Evolutionary conservation across 2,329 filamentous ascomycete genomes (phyloP), one percentile per base, ranked within the genome.

Genomic region (Byssothecium circinans): DNA sequence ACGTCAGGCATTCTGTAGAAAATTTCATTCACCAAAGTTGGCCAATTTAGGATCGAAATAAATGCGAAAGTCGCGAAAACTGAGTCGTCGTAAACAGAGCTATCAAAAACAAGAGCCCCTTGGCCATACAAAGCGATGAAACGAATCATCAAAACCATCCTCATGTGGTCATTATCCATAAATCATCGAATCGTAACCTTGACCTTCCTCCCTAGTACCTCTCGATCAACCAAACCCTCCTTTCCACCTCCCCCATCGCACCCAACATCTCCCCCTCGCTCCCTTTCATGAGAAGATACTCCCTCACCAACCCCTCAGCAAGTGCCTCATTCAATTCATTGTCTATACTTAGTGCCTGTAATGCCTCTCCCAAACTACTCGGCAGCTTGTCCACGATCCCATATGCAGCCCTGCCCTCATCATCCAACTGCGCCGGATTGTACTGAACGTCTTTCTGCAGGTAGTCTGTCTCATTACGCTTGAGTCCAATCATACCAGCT

Each of bases 151-250:
- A 25, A 10, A 10, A 5, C 10, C 23, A 25, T 25, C 5, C 5
- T 25, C 23, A 25, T 25, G 23, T 25, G 6, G 23, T n/a, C n/a
- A n/a, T n/a, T n/a, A n/a, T n/a, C n/a, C 23, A 25, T 25, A 5
- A 25, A 10, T 25, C 23, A 25, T 25, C 23, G 10, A 25, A 6
- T 10, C 10, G 10, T 25, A 25, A 25, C 10, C 5, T 10, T 10
- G 10, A 25, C 23, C 10, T 10, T 25, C 6, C 23, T n/a, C n/a
- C 15, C 40, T 42, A 87, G 61, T 89, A 89, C 53, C 85, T 73
- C 61, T 87, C 83, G 52, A 88, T 77, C 45, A 88, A 68, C 81
- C 85, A 89, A 12, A 73, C 66, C 54, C 76, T 75, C 41, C 77
- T 75, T 49, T 79, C 69, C 2, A 71, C 66, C 4, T 73, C 70